Conservation (phyloP, 371 early-diverging fungal genomes). For the Mortierella sp. region DNA sequence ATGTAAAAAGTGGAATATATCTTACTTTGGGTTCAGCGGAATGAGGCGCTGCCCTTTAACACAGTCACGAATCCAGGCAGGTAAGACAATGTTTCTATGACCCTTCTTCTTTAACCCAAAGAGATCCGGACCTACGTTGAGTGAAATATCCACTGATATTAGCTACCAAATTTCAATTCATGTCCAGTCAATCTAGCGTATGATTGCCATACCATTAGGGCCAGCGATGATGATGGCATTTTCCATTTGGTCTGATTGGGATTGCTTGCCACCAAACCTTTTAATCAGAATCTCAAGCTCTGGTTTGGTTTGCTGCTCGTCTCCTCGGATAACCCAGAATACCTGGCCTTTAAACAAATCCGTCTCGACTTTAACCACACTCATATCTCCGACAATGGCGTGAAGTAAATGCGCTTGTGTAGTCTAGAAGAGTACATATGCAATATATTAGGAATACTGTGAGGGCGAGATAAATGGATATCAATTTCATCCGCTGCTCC, state of each 20-base stretch:
- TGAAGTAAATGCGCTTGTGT: constrained; percentile 47
- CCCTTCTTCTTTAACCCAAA: constrained; percentile 62
- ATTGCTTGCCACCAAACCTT: constrained; percentile 72
- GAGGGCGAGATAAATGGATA: not conserved
- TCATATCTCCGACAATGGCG: constrained; percentile 65
- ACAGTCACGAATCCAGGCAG: constrained; percentile 74
- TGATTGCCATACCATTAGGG: constrained; percentile 44
- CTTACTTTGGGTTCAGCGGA: constrained; percentile 71
- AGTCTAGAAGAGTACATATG: constrained; percentile 12
- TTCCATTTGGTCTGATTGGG: constrained; percentile 61
- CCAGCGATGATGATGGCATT: constrained; percentile 71
- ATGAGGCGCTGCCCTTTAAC: constrained; percentile 61
- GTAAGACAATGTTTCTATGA: constrained; percentile 66
- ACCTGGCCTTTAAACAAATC: constrained; percentile 68
- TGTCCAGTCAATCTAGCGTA: not conserved
- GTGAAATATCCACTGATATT: not conserved
- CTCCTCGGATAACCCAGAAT: constrained; percentile 69
- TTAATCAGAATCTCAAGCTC: constrained; percentile 69
- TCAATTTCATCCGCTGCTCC: not conserved
- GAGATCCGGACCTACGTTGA: constrained; percentile 61
- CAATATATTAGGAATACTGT: not conserved
- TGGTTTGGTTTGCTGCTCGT: constrained; percentile 59
- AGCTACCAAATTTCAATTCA: not conserved
- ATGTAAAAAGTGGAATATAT: not conserved
- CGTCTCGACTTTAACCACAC: constrained; percentile 56